Evolutionary conservation across 352 stramenopile genomes (phyloP).

Genomic region (Phytophthora fragariae): DNA sequence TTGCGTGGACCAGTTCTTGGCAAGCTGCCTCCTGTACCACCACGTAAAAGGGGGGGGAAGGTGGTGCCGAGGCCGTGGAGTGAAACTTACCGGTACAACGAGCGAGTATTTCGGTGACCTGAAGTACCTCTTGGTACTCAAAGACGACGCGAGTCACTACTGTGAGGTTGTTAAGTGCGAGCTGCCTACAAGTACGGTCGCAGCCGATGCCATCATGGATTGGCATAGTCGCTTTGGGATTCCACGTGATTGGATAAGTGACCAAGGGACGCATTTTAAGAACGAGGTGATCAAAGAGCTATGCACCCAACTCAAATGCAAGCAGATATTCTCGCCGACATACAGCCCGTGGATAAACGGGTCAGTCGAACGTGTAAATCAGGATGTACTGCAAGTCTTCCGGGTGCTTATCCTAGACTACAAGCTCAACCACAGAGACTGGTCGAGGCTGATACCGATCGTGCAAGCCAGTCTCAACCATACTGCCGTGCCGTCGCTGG

Average conservation of each 20-base stretch:
- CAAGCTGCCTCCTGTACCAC: conserved; percentile 18
- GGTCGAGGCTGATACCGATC: not conserved
- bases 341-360: conserved; percentile 50
- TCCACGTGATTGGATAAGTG: conserved; percentile 40
- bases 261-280: conserved; percentile 42
- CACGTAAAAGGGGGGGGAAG: conserved; percentile 20
- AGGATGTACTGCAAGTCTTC: conserved; percentile 45
- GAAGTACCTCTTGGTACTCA: conserved; percentile 22
- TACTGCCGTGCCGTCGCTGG: not conserved
- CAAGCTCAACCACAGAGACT: conserved; percentile 24
- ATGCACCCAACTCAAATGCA: conserved; percentile 22
- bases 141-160: conserved; percentile 42
- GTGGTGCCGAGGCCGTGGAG: conserved; percentile 13
- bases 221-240: conserved; percentile 41
- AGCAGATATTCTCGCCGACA: conserved; percentile 36
- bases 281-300: conserved; percentile 38
- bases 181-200: conserved; percentile 19
- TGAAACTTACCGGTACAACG: conserved; percentile 15
- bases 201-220: conserved; percentile 33
- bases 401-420: conserved; percentile 34
- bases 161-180: conserved; percentile 38
- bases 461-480: not conserved
- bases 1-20: conserved; percentile 15
- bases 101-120: conserved; percentile 20
- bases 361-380: conserved; percentile 35